These are phyloP conservation scores for Cutaneotrichosporon sp. DNA, from an alignment of 1,284 basidiomycete species.

Conservation along the genomic window DNA sequence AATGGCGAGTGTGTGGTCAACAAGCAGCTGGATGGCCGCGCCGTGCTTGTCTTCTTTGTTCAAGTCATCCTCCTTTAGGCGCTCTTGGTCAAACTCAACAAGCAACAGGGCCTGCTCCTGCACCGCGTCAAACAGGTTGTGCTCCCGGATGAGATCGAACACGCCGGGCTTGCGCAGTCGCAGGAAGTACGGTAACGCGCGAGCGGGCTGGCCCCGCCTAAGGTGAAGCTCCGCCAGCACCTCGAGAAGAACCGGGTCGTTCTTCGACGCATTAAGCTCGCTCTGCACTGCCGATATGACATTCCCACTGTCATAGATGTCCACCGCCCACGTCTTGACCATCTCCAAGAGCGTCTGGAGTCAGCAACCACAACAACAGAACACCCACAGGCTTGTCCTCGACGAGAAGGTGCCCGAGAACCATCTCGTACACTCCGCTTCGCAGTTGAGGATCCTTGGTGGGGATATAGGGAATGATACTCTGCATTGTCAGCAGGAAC, in stretches of 20 bases:
- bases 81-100: conserved; percentile 90
- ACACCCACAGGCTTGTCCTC: conserved; percentile 69
- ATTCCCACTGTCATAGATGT: conserved; percentile 82
- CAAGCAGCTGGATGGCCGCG: conserved; percentile 79
- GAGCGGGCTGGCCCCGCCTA: conserved; percentile 84
- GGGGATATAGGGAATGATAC: conserved; percentile 86
- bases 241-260: conserved; percentile 73
- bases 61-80: conserved; percentile 58
- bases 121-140: conserved; percentile 93
- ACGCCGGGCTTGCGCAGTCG: conserved; percentile 82
- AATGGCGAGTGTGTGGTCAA: conserved; percentile 94
- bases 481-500: conserved; percentile 53
- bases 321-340: conserved; percentile 82
- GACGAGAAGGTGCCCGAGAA: conserved; percentile 80
- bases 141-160: conserved; percentile 89
- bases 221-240: conserved; percentile 90
- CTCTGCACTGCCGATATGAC: conserved; percentile 85
- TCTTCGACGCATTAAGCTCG: conserved; percentile 67
- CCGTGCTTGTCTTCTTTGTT: conserved; percentile 51
- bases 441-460: conserved; percentile 76
- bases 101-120: conserved; percentile 88
- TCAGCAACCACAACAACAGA: not conserved
- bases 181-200: conserved; percentile 87
- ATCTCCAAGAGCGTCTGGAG: conserved; percentile 69
- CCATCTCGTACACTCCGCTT: conserved; percentile 90